These are phyloP conservation scores for Linum usitatissimum DNA, from an alignment of 345 rosid species.

Conservation along the genomic window DNA sequence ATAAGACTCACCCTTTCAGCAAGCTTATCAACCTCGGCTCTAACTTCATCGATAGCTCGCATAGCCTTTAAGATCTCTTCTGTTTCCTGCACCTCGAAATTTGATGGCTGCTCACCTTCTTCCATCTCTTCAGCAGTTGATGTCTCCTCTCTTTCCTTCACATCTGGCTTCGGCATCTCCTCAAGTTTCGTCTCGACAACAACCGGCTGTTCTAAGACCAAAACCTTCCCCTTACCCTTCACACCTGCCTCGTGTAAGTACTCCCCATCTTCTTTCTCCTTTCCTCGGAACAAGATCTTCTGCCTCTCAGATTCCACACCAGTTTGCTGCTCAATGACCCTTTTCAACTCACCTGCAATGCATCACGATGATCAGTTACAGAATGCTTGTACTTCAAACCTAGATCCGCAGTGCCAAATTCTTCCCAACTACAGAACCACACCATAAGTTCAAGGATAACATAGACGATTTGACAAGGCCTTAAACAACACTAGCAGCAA, in stretches of 20 bases:
- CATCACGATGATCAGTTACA: conserved; percentile 1
- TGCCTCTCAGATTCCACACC: conserved; percentile 40
- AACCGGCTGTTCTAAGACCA: too few species aligned
- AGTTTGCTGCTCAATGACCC: conserved; percentile 33
- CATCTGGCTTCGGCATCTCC: too few species aligned
- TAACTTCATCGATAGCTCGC: conserved; percentile 39
- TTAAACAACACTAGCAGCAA: too few species aligned
- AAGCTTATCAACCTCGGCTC: conserved; percentile 60
- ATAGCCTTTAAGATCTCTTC: conserved; percentile 40
- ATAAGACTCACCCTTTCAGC: conserved; percentile 50
- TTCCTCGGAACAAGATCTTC: conserved; percentile 67
- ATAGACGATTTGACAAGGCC: too few species aligned
- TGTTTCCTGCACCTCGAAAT: conserved; percentile 10
- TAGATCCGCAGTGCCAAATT: not conserved
- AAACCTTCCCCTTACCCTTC: too few species aligned
- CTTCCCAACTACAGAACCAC: not conserved
- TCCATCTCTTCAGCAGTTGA: not conserved
- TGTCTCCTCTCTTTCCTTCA: conserved; percentile 4
- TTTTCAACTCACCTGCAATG: conserved; percentile 55
- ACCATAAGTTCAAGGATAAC: not conserved
- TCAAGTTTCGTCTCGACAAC: too few species aligned
- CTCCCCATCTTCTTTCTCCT: conserved; percentile 58
- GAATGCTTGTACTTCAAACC: not conserved
- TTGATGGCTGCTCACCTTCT: not conserved
- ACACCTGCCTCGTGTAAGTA: conserved; percentile 26